phyloP scores from a whole-genome alignment of 2,329 filamentous ascomycete genomes.

The Daldinia eschscholtzii region DNA sequence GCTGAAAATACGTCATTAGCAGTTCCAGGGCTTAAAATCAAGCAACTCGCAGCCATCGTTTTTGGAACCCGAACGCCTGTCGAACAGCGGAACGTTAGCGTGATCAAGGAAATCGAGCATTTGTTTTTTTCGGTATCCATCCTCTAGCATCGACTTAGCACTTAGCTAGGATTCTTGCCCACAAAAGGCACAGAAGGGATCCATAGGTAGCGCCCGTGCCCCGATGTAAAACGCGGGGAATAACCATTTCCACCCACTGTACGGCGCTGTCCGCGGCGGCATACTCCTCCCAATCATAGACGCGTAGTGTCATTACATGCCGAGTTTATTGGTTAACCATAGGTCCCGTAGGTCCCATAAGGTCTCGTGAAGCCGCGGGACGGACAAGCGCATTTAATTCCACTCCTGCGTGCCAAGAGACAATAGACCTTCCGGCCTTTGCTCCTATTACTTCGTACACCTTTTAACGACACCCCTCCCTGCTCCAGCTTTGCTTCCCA shows the following conservation, averaged over 20 bases:
- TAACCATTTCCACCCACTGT: slow-evolving; percentile 30
- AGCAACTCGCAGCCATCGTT: not conserved
- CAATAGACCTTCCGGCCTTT: not conserved
- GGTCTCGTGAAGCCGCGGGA: slow-evolving; percentile 6
- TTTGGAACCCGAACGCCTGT: slow-evolving; percentile 19
- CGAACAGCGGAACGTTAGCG: slow-evolving; percentile 27
- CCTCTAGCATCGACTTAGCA: not conserved
- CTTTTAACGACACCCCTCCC: slow-evolving; percentile 24
- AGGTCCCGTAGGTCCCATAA: slow-evolving; percentile 18
- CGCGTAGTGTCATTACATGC: slow-evolving; percentile 14
- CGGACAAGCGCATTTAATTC: slow-evolving; percentile 23
- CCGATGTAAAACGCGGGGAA: slow-evolving; percentile 37
- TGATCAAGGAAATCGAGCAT: slow-evolving; percentile 25
- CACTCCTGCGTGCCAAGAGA: slow-evolving; percentile 31
- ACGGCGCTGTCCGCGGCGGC: slow-evolving; percentile 37
- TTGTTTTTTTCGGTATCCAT: slow-evolving; percentile 21
- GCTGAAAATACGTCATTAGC: slow-evolving; percentile 33
- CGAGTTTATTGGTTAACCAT: slow-evolving; percentile 31
- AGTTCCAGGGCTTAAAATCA: slow-evolving; percentile 17
- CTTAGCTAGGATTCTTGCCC: slow-evolving; percentile 22
- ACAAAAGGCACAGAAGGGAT: not conserved
- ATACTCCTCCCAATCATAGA: slow-evolving; percentile 39
- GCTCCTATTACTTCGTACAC: not conserved
- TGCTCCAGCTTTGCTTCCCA: not conserved
- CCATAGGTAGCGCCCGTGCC: slow-evolving; percentile 20